Conservation (phyloP, 1,284 basidiomycete species). For the Sporisorium graminicola region DNA sequence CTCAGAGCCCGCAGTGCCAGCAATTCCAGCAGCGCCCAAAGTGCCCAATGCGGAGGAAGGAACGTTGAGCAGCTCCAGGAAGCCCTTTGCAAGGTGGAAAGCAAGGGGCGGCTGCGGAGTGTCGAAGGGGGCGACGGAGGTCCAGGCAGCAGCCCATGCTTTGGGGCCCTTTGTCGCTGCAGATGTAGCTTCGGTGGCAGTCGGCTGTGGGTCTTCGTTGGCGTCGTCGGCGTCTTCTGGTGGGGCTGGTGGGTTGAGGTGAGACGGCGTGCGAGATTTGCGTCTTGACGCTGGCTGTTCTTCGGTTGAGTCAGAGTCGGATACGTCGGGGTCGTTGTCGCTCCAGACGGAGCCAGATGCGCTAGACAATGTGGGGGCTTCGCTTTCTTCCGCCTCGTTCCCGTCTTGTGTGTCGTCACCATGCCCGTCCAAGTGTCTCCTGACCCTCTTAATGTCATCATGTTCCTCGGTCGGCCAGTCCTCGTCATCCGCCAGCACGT, state of each 20-base stretch:
- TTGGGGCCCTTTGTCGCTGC: constrained; percentile 8
- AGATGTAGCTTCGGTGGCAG: neutral
- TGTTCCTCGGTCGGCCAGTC: constrained; percentile 16
- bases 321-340: neutral
- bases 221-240: neutral
- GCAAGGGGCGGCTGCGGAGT: constrained; percentile 9
- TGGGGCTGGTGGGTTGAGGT: no score
- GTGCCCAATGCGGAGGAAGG: neutral
- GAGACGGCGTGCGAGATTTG: neutral
- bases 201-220: neutral
- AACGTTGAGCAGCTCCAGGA: constrained; percentile 10
- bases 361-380: neutral
- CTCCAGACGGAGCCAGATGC: constrained; percentile 13
- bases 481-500: constrained; percentile 5
- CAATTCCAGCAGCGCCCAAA: no score
- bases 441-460: neutral
- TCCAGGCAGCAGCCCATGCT: constrained; percentile 28
- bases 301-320: neutral
- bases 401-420: neutral
- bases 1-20: no score
- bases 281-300: constrained; percentile 7
- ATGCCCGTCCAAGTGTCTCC: constrained; percentile 9
- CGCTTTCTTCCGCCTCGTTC: neutral
- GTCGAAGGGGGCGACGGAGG: constrained; percentile 10
- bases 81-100: constrained; percentile 15